Base-by-base conservation (phyloP, 257 asterid species). In the Nicotiana undulata region DNA sequence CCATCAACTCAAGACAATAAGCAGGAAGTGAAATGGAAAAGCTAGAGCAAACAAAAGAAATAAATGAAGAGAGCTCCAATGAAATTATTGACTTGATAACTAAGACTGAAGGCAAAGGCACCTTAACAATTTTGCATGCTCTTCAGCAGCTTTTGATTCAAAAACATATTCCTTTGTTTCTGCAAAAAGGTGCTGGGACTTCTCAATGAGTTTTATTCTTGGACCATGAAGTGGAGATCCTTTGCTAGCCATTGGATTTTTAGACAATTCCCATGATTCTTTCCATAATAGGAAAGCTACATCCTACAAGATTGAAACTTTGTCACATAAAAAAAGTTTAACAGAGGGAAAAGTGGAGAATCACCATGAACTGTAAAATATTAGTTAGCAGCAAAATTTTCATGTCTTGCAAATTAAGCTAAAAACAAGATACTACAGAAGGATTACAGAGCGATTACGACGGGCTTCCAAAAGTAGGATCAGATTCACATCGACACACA, bases 101-200 rank as follows among this genome's bases (percentile, higher is more conserved):
- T 29, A 13, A 24, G 37, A 1, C 31, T 0, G 70, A 74, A 18
- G 79, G 5, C 65, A 77, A 29, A 16, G 77, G 55, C 81, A 95
- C 99, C 96, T 94, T 85, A 94, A 88, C 86, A 96, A 88, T 87
- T 94, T 94, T 70, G 98, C 97, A 83, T 96, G 99, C 84, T 96
- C 99, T 82, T 94, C 99, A n/a, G 98, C 98, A 82, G 97, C 99
- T 92, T 92, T 96, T 34, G 97, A 87, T 89, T 96, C 99, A 79
- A 94, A 96, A 59, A 83, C 67, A 80, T 92, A 91, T 84, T 96
- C 98, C 83, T 86, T 94, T 49, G 99, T 91, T 84, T 96, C 96
- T 10, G 88, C 59, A 75, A 96, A 94, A 79, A 94, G 97, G 82
- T 86, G 86, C n/a, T 87, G 91, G n/a, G 97, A 92, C 89, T 94